A percentile compares a stretch with the other conserved stretches of the same genome.
These are phyloP conservation scores for Quercus gilva DNA, from an alignment of 306 rosid species.

Conservation along the genomic window DNA sequence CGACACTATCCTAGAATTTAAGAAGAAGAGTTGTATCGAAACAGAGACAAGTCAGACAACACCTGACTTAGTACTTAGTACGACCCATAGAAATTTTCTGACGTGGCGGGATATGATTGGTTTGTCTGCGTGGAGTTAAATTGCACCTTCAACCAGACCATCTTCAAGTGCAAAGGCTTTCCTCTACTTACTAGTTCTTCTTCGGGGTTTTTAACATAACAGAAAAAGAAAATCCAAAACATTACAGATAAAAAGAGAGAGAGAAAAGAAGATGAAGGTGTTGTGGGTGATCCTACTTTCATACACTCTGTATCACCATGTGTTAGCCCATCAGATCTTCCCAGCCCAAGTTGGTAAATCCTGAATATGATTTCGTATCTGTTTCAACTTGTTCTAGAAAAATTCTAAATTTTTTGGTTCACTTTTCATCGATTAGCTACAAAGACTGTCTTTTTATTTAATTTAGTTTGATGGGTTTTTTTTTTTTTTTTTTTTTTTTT, in stretches of 20 bases:
- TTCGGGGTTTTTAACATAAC: background rate
- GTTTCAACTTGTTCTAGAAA: too few species aligned
- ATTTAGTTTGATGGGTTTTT: background rate
- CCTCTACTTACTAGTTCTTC: background rate
- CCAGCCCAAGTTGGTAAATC: conserved; percentile 54
- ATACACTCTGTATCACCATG: conserved; percentile 18
- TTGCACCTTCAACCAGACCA: background rate
- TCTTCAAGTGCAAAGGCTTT: background rate
- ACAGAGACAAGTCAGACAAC: too few species aligned
- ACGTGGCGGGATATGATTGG: conserved; percentile 9
- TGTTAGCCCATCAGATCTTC: conserved; percentile 57
- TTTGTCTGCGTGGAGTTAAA: background rate
- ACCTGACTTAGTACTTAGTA: too few species aligned
- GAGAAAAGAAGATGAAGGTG: conserved; percentile 35
- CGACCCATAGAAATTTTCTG: background rate
- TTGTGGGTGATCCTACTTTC: conserved; percentile 33
- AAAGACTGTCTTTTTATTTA: background rate
- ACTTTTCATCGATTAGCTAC: background rate
- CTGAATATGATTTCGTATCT: too few species aligned
- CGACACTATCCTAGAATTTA: too few species aligned
- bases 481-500: too few species aligned
- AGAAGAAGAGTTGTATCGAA: too few species aligned
- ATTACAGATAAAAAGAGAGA: too few species aligned
- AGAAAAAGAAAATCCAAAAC: background rate
- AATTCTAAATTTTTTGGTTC: background rate